Evolutionary conservation across 768 basidiomycete species (phyloP).

Genomic region (Rhodosporidiobolus sp.): DNA sequence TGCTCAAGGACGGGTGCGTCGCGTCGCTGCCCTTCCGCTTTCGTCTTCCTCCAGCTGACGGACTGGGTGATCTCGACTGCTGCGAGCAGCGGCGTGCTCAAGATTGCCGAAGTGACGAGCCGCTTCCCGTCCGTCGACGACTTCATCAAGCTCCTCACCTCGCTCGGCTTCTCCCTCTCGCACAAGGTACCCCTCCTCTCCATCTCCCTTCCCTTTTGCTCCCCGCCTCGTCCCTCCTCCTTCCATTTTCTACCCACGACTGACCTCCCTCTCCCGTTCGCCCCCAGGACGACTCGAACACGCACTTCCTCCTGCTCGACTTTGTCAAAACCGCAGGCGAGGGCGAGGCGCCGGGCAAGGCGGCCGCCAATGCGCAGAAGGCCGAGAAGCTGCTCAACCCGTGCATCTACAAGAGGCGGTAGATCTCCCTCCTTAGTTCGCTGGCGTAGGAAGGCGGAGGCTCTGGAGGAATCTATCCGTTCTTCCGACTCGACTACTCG

Average conservation of each 20-base stretch:
- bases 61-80: not conserved
- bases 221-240: not conserved
- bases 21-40: not conserved
- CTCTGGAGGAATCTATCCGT: too few species aligned
- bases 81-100: conserved; percentile 65
- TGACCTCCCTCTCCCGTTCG: not conserved
- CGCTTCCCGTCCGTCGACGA: conserved; percentile 67
- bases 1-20: conserved; percentile 74
- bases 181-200: conserved; percentile 58
- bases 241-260: not conserved
- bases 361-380: conserved; percentile 54
- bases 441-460: too few species aligned
- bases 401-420: conserved; percentile 89
- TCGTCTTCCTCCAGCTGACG: not conserved
- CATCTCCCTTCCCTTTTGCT: not conserved
- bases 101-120: conserved; percentile 85
- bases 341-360: conserved; percentile 9
- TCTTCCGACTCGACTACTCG: too few species aligned
- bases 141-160: conserved; percentile 63
- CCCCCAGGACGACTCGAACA: conserved; percentile 70
- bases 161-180: conserved; percentile 69
- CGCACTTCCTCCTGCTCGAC: conserved; percentile 79
- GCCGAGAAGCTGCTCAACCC: conserved; percentile 72
- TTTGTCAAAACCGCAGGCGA: conserved; percentile 62
- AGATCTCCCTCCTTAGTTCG: conserved; percentile 41